Percentiles rank a stretch among this genome's conserved stretches.
phyloP scores from a whole-genome alignment of 73 alveolate genomes.

The Halteria grandinella region DNA sequence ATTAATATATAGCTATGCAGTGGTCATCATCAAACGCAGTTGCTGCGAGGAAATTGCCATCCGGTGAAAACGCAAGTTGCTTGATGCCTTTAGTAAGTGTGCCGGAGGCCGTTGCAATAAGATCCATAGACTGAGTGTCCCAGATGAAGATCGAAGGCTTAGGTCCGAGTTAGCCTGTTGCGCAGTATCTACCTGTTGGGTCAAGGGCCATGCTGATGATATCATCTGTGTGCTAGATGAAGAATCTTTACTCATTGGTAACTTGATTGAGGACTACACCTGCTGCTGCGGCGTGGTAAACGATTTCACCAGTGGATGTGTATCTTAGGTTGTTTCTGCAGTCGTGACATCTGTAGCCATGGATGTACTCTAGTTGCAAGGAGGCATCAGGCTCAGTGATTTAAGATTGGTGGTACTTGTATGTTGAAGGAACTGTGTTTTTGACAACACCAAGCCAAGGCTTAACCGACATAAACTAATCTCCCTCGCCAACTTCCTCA shows the following conservation, averaged over 20 bases:
- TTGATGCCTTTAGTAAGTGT: constrained; percentile 91
- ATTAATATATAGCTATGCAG: constrained; percentile 91
- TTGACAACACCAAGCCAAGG: constrained; percentile 94
- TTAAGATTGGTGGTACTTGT: constrained; percentile 72
- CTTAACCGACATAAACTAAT: constrained; percentile 85
- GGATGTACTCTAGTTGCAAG: constrained; percentile 92
- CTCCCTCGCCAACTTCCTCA: constrained; percentile 84
- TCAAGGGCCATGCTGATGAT: constrained; percentile 92
- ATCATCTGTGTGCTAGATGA: constrained; percentile 94
- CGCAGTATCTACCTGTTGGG: constrained; percentile 84
- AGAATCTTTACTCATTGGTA: constrained; percentile 71
- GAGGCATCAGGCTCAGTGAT: constrained; percentile 97
- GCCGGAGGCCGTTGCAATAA: constrained; percentile 81
- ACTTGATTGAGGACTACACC: constrained; percentile 87
- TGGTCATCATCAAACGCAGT: constrained; percentile 97
- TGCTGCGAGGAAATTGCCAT: constrained; percentile 93
- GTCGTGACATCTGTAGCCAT: constrained; percentile 99
- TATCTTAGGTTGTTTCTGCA: constrained; percentile 96
- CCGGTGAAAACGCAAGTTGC: constrained; percentile 90
- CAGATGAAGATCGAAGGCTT: constrained; percentile 95
- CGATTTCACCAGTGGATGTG: constrained; percentile 77
- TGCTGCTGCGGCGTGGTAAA: constrained; percentile 94
- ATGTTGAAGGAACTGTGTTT: constrained; percentile 81
- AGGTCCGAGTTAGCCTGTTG: constrained; percentile 97
- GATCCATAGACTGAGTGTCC: constrained; percentile 91